Evolutionary conservation across 306 rosid genomes (phyloP).

Genomic region (Adenanthera pavonina): DNA sequence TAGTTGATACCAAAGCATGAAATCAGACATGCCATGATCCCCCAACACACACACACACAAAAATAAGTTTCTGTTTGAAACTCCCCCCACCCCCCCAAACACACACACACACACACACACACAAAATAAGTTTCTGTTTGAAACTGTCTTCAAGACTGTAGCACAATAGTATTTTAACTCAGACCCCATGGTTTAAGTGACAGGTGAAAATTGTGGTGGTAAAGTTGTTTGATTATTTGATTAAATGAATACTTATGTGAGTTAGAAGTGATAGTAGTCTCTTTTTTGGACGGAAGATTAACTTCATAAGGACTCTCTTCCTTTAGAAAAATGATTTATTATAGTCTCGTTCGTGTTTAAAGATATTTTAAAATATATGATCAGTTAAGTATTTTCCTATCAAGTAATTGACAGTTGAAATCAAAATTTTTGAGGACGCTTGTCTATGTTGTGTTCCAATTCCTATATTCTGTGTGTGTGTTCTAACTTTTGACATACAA

Average conservation of each 20-base stretch:
- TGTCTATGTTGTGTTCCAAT: not conserved
- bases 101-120: no score
- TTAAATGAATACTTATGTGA: not conserved
- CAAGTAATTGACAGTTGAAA: slow-evolving; percentile 8
- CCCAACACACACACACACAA: not conserved
- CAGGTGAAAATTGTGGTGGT: not conserved
- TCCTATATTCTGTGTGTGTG: not conserved
- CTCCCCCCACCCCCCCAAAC: no score
- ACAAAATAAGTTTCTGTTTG: not conserved
- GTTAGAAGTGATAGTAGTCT: not conserved
- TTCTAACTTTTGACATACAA: not conserved
- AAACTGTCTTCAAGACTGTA: not conserved
- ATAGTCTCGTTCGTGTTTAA: not conserved
- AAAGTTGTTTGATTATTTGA: not conserved
- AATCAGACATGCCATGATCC: not conserved
- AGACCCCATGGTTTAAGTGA: not conserved
- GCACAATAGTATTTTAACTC: not conserved
- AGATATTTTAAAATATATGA: not conserved
- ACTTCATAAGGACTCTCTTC: not conserved
- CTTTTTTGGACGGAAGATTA: not conserved
- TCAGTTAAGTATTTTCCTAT: not conserved
- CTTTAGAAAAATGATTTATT: not conserved
- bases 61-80: no score
- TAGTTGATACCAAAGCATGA: slow-evolving; percentile 3
- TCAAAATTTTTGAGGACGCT: not conserved